These are phyloP conservation scores for Pelargonium fulgidum DNA, from an alignment of 441 rosid genomes.

Conservation along the genomic window DNA sequence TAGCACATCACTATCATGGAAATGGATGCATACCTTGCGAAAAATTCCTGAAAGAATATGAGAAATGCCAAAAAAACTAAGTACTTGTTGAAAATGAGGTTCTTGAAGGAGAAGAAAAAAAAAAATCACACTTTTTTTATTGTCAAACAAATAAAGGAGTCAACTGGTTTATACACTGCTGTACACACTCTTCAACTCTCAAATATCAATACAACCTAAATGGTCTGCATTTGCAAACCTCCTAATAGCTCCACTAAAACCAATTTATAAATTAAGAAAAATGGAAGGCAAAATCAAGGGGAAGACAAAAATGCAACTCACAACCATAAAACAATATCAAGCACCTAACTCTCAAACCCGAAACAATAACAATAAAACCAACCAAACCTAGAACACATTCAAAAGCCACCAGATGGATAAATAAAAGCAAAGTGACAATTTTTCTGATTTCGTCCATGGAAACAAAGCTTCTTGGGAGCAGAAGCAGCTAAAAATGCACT, in stretches of 20 bases:
- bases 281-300: neutral
- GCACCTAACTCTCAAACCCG: conserved; percentile 31
- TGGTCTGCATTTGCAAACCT: conserved; percentile 34
- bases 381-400: conserved; percentile 28
- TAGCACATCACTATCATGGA: too few species aligned
- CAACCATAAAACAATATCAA: conserved; percentile 40
- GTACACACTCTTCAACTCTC: conserved; percentile 51
- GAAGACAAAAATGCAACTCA: conserved; percentile 44
- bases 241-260: conserved; percentile 26
- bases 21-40: too few species aligned
- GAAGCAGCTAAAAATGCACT: conserved; percentile 86
- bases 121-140: conserved; percentile 33
- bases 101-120: neutral
- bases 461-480: conserved; percentile 54
- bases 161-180: conserved; percentile 40
- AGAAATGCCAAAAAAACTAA: too few species aligned
- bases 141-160: conserved; percentile 28
- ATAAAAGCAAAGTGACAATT: conserved; percentile 19
- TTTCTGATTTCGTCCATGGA: conserved; percentile 27
- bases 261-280: conserved; percentile 15
- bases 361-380: conserved; percentile 11
- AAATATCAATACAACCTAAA: conserved; percentile 35
- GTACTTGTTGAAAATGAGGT: too few species aligned
- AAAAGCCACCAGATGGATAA: conserved; percentile 24
- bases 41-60: too few species aligned